These are phyloP conservation scores for Brassica balearica DNA, from an alignment of 441 rosid genomes.

Conservation along the genomic window DNA sequence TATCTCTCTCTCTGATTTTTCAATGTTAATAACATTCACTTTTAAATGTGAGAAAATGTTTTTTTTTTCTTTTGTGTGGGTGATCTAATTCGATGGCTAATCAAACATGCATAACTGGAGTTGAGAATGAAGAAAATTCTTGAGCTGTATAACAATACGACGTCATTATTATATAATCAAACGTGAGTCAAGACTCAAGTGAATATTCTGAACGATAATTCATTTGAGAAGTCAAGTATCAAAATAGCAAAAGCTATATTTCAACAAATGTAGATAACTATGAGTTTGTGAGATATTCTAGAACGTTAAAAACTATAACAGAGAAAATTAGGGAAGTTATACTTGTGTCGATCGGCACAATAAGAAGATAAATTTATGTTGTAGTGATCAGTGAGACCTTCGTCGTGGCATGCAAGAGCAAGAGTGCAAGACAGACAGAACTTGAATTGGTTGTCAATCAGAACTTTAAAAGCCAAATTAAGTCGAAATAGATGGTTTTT, in stretches of 20 bases:
- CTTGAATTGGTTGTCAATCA: background rate
- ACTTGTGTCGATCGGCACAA: background rate
- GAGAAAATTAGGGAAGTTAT: background rate
- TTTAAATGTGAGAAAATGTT: background rate
- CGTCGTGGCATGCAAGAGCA: background rate
- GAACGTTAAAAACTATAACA: background rate
- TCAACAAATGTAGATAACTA: background rate
- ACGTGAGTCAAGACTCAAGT: constrained; percentile 2
- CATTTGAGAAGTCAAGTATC: background rate
- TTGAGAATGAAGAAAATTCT: constrained; percentile 5
- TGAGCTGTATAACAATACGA: background rate
- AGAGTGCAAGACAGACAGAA: background rate
- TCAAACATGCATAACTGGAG: background rate
- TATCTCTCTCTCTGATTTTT: background rate
- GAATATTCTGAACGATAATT: background rate
- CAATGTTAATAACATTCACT: background rate
- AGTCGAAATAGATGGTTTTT: background rate
- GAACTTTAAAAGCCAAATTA: background rate
- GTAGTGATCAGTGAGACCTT: constrained; percentile 1
- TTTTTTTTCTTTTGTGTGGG: too few species aligned
- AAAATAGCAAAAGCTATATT: background rate
- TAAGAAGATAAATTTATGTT: background rate
- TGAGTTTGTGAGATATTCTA: background rate
- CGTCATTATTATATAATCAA: background rate
- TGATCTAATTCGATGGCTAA: background rate